Base-by-base conservation (phyloP, 2,329 filamentous ascomycete species). In the Sarocladiaceae sp. region DNA sequence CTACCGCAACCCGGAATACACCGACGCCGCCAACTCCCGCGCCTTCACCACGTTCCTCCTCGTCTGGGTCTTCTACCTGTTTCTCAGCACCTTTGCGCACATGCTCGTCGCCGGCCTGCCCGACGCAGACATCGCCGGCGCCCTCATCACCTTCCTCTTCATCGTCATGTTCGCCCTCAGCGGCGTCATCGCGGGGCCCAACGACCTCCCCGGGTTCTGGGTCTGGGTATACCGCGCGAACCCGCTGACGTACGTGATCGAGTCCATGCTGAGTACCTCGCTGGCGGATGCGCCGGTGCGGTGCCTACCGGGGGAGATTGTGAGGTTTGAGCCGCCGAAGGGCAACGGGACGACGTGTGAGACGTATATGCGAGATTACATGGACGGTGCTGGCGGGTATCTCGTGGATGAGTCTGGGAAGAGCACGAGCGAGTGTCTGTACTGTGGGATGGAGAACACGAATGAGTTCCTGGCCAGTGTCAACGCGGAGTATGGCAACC, bases 211-310 rank as follows among this genome's bases (percentile, higher is more conserved):
- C 0, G 68, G 76, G 3, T 88, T 88, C 68, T 89, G 85, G 85
- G 77, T 80, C 52, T 86, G 85, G 68, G 82, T 87, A 77, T 87
- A 88, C 58, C 75, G 82, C 29, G 65, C 85, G 42, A 85, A 79
- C 1, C 85, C 86, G 0, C 81, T 90, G 58, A 86, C 83, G 0
- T 91, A 91, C 58, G 66, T 88, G 2, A 74, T 88, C 26, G 72
- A 75, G 33, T 82, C 78, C 1, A 73, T 91, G 57, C 60, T 88
- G 4, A 72, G 78, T 0, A 75, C 76, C 2, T 80, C 75, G 1
- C 64, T 91, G 20, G 81, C 81, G 9, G 77, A 81, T 51, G 74
- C 75, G 0, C 33, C 55, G 0, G 76, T 87, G 18, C 53, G 57
- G 1, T 91, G 87, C 59, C 74, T 81, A 1, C 29, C 56, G 2